Conservation (phyloP, 2,329 filamentous ascomycete species). For the Dendryphion nanum region DNA sequence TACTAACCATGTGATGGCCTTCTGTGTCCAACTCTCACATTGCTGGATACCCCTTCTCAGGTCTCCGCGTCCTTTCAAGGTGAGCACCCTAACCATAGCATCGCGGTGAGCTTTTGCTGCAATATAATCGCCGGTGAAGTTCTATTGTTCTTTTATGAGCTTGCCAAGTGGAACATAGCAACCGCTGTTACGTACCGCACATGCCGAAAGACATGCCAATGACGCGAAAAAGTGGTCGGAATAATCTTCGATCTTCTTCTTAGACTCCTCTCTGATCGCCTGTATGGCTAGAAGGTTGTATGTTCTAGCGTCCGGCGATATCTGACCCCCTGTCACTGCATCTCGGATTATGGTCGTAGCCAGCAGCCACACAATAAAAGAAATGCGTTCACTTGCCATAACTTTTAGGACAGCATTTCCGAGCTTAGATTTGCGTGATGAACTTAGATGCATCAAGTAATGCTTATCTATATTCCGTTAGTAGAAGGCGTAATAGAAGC, state of each 20-base stretch:
- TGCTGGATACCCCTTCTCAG: conserved; percentile 11
- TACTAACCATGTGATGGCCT: conserved; percentile 17
- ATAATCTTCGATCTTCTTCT: conserved; percentile 6
- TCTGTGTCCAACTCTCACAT: conserved; percentile 11
- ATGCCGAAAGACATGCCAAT: conserved; percentile 17
- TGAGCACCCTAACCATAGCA: conserved; percentile 15
- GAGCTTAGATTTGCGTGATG: neutral
- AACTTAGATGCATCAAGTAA: too few species aligned
- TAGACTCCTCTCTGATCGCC: conserved; percentile 13
- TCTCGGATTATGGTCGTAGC: conserved; percentile 18
- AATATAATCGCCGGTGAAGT: conserved; percentile 15
- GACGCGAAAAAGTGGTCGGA: conserved; percentile 15
- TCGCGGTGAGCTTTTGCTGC: conserved; percentile 17
- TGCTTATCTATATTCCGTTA: too few species aligned
- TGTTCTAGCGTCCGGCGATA: conserved; percentile 14
- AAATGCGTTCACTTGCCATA: conserved; percentile 17
- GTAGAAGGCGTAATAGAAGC: too few species aligned
- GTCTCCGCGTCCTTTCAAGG: conserved; percentile 15
- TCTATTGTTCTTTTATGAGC: too few species aligned
- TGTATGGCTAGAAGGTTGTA: conserved; percentile 16
- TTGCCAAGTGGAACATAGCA: too few species aligned
- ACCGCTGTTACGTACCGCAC: conserved; percentile 15
- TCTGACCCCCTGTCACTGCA: conserved; percentile 8
- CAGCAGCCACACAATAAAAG: conserved; percentile 20
- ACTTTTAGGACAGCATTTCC: conserved; percentile 20